Evolutionary conservation across 257 asterid species (phyloP).

Genomic region (Paulownia fortunei): DNA sequence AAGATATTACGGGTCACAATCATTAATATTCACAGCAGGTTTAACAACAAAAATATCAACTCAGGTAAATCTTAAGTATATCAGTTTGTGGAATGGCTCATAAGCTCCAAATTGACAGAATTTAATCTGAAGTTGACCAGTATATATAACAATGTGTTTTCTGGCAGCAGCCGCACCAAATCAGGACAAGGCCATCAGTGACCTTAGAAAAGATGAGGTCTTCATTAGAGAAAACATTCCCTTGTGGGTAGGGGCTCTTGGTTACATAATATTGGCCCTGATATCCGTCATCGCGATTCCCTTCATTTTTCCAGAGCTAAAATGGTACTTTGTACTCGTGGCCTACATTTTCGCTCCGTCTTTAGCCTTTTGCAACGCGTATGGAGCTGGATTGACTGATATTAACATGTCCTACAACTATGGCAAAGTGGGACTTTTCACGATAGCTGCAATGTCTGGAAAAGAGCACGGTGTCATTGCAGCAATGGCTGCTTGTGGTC

Average conservation of each 20-base stretch:
- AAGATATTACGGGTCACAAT: conserved; percentile 62
- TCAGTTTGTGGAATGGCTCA: background rate
- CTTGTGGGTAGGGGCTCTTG: conserved; percentile 38
- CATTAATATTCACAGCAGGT: conserved; percentile 34
- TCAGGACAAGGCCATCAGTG: background rate
- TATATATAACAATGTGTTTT: background rate
- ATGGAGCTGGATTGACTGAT: conserved; percentile 84
- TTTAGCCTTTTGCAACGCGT: conserved; percentile 88
- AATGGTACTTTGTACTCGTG: conserved; percentile 75
- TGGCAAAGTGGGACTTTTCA: conserved; percentile 84
- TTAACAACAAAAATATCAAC: conserved; percentile 34
- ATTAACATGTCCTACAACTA: conserved; percentile 89
- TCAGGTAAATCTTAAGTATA: conserved; percentile 40
- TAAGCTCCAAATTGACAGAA: background rate
- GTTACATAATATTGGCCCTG: conserved; percentile 27
- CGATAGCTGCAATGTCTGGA: conserved; percentile 77
- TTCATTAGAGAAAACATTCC: conserved; percentile 45
- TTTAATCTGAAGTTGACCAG: background rate
- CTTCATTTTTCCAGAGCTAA: conserved; percentile 67
- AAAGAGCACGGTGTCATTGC: conserved; percentile 82
- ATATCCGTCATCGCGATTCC: conserved; percentile 65
- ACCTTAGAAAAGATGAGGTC: conserved; percentile 19
- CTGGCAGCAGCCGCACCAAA: background rate
- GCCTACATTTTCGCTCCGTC: conserved; percentile 83
- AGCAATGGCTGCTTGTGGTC: conserved; percentile 80